Base-by-base conservation (phyloP, 305 asterid genomes). In the Plantago coronopus region DNA sequence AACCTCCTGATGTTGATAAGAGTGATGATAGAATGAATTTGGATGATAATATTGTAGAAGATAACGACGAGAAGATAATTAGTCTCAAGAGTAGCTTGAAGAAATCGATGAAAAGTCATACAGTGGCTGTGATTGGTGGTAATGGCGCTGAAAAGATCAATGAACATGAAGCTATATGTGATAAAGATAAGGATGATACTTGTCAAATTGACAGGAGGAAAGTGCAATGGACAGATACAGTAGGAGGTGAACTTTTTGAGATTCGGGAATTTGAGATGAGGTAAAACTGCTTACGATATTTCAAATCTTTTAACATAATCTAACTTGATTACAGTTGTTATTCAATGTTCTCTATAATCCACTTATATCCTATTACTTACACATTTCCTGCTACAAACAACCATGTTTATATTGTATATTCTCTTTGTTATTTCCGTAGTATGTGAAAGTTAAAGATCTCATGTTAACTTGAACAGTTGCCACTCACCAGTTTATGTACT, bases 241-340 rank as follows among this genome's bases (percentile, higher is more conserved):
- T 63, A 0, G 95, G 97, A 43, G 93, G 93, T 42, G 95, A 84
- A 65, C 95, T 89, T 66, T 74, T 67, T 59, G 86, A 87, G 81
- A 78, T 89, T 60, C 91, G 83, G 63, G 95, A 87, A 76, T 87
- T 87, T 69, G 95, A 87, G 79, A 83, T 76, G 78, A 89, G 97
- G 97, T 90, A 84, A 43, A 72, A 6, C 29, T 22, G 53, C 69
- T 68, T 65, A 49, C 21, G 25, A 20, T 61, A 37, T 60, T 16
- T 63, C 40, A 53, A 57, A 51, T 9, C 21, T 22, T 38, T 27
- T 17, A 25, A 7, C 37, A 55, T 43, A 19, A 55, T 29, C 38
- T 13, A 25, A 62, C 23, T 44, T 13, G 43, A 48, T 64, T 57
- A 8, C 42, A 34, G 45, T 47, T 45, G 57, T 21, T 37, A 67